Conservation (phyloP, 495 filamentous ascomycete genomes). For the Mycothermus thermophilus region DNA sequence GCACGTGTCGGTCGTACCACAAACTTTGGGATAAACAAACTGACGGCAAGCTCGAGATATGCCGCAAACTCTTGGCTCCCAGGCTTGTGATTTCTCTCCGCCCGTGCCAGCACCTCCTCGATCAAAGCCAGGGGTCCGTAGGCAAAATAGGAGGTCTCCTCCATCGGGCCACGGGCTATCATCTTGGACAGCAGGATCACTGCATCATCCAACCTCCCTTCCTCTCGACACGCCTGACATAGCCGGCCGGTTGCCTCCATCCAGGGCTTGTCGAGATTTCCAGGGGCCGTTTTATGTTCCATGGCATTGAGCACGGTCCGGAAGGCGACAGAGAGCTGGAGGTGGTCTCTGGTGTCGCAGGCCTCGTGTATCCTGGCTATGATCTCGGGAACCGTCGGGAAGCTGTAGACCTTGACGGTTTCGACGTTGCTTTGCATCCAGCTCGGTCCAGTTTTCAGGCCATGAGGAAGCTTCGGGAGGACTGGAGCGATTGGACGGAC, state of each 20-base stretch:
- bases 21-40: constrained; percentile 24
- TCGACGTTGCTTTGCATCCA: background rate
- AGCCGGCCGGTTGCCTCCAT: constrained; percentile 23
- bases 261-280: constrained; percentile 13
- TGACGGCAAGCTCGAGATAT: constrained; percentile 16
- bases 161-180: constrained; percentile 14
- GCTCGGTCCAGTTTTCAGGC: background rate
- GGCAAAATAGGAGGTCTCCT: constrained; percentile 21
- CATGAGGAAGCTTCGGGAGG: background rate
- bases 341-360: constrained; percentile 9
- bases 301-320: constrained; percentile 11
- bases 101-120: constrained; percentile 12
- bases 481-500: background rate
- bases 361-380: constrained; percentile 7
- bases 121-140: constrained; percentile 23
- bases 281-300: constrained; percentile 8
- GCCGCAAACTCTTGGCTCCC: too few relatives aligned
- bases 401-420: constrained; percentile 1
- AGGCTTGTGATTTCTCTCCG: too few relatives aligned
- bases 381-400: constrained; percentile 9
- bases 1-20: constrained; percentile 10
- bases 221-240: constrained; percentile 20
- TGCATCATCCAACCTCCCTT: constrained; percentile 18
- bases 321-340: constrained; percentile 12
- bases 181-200: constrained; percentile 19